A percentile compares a stretch with the other conserved stretches of the same genome.
phyloP scores from a whole-genome alignment of 2,329 filamentous ascomycete species.

The Paramyrothecium roridum region DNA sequence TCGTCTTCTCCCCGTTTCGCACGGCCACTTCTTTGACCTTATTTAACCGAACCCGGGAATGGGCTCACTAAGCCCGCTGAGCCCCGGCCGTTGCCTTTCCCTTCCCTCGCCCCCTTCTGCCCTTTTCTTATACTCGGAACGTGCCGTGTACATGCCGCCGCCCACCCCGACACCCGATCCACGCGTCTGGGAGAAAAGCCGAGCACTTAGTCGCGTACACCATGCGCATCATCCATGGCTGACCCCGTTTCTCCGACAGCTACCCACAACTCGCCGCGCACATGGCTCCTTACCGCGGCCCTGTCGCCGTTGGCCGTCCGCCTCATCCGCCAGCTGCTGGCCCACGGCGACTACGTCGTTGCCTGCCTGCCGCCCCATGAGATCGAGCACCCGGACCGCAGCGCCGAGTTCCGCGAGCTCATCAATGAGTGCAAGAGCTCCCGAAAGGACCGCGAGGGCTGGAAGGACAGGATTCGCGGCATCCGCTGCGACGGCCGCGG shows the following conservation, averaged over 20 bases:
- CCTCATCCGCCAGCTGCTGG: conserved; percentile 75
- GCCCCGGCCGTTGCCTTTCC: no score
- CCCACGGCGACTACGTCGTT: conserved; percentile 89
- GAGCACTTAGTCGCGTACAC: neutral
- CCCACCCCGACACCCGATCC: no score
- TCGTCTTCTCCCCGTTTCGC: no score
- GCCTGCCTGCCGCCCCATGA: conserved; percentile 77
- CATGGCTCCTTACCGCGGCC: conserved; percentile 89
- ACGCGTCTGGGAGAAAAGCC: no score
- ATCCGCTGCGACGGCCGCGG: conserved; percentile 61
- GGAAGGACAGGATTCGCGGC: conserved; percentile 72
- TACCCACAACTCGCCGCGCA: conserved; percentile 72
- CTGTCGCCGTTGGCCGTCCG: conserved; percentile 82
- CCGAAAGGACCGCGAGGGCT: conserved; percentile 67
- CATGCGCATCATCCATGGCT: conserved; percentile 19
- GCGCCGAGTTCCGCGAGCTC: conserved; percentile 76
- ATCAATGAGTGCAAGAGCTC: conserved; percentile 65
- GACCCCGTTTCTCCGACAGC: conserved; percentile 39
- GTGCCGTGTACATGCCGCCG: no score
- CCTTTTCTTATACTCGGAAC: no score
- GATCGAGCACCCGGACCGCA: conserved; percentile 72
- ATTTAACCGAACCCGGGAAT: no score
- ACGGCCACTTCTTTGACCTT: no score
- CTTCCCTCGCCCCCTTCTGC: no score
- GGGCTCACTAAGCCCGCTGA: no score